Base-by-base conservation (phyloP, 1,284 basidiomycete genomes). In the Sporisorium reilianum region DNA sequence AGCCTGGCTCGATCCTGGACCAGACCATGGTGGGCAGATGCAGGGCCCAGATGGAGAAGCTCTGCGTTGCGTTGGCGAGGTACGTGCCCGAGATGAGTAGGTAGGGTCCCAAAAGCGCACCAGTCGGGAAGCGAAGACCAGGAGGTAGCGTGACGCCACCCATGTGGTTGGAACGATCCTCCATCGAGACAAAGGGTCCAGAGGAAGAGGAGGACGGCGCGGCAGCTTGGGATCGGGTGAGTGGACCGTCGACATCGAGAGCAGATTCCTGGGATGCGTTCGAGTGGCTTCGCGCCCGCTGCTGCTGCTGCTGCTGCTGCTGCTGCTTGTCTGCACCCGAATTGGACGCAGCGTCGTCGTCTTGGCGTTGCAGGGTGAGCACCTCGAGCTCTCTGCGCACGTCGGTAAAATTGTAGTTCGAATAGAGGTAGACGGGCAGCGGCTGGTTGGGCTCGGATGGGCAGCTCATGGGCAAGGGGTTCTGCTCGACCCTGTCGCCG, bases 341-440 rank as follows among this genome's bases (percentile, higher is more conserved):
- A 30, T 9, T 20, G n/a, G 34, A 30, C 11, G 25, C 42, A 25
- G n/a, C n/a, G n/a, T 30, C 48, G n/a, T 62, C 58, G 45, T 41
- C 14, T 2, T 50, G 41, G 40, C 42, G 45, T 30, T 51, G 58
- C 5, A 79, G 20, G n/a, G 53, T 59, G 38, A 81, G 64, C 34
- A 77, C 61, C 56, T 81, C 78, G 58, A 82, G 76, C 64, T 82
- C 79, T 41, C 80, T 60, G 46, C 79, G 74, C 32, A 82, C 80
- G 45, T 82, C 78, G 48, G 79, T 79, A 46, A 82, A 82, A 54
- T 81, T 81, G 74, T 80, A 81, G 45, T 82, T 82, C 12, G 80
- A 79, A 60, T 82, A 82, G 20, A 82, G 64, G 44, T 70, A 80
- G 32, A 81, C 53, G 8, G 80, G 80, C 54, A 75, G 32, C 0